These are phyloP conservation scores for Kwoniella europaea DNA, from an alignment of 768 basidiomycete species.

Conservation along the genomic window DNA sequence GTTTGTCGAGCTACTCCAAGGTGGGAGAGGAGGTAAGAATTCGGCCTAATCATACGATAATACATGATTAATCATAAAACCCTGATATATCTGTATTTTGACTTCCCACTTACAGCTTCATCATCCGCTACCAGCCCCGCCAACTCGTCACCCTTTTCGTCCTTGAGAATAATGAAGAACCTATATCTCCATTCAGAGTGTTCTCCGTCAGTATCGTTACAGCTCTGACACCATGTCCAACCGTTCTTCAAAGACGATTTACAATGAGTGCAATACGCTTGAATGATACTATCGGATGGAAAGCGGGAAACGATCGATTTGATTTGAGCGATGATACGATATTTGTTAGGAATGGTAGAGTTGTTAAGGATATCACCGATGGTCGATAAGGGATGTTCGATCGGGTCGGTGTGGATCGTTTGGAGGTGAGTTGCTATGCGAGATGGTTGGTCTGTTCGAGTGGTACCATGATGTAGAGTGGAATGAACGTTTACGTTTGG, in stretches of 20 bases:
- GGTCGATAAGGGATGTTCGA: conserved; percentile 32
- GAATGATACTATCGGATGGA: conserved; percentile 7
- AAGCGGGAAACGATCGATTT: conserved; percentile 28
- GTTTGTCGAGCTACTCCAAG: conserved; percentile 19
- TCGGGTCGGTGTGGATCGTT: conserved; percentile 24
- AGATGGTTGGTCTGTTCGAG: background rate
- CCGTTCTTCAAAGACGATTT: conserved; percentile 21
- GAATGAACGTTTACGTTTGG: background rate
- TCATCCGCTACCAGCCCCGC: conserved; percentile 38
- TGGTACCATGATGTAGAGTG: background rate
- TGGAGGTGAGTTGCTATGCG: conserved; percentile 23
- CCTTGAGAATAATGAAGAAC: conserved; percentile 36
- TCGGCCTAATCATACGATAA: conserved; percentile 9
- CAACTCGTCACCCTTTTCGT: conserved; percentile 13
- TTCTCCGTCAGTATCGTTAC: conserved; percentile 34
- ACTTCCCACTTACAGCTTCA: conserved; percentile 31
- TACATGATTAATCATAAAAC: no score
- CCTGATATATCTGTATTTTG: background rate
- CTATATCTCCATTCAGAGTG: conserved; percentile 43
- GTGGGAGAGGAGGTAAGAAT: conserved; percentile 45
- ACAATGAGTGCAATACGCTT: conserved; percentile 37
- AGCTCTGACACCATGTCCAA: conserved; percentile 34
- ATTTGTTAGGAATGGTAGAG: conserved; percentile 36
- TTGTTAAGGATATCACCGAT: conserved; percentile 32
- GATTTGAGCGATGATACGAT: conserved; percentile 37